These are phyloP conservation scores for Pythium volutum DNA, from an alignment of 352 stramenopile species.

Conservation along the genomic window DNA sequence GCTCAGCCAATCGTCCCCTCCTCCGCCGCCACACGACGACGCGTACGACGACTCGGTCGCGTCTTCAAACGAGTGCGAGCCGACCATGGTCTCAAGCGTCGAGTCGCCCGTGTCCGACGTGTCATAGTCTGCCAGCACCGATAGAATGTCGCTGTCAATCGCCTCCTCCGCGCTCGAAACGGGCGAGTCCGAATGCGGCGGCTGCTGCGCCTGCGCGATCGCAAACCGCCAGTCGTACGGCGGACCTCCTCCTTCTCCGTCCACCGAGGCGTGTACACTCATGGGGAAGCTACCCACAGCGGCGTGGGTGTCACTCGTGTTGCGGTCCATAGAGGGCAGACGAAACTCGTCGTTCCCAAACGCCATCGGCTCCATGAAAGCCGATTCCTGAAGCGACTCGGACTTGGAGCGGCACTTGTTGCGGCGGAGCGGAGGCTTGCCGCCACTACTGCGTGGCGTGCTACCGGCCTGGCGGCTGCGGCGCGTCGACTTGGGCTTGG, in stretches of 20 bases:
- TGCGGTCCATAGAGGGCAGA: constrained; percentile 29
- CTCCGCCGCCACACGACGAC: not conserved
- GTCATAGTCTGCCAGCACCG: constrained; percentile 54
- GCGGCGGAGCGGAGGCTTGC: constrained; percentile 27
- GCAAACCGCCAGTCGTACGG: constrained; percentile 26
- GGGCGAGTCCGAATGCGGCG: constrained; percentile 25
- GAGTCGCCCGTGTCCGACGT: constrained; percentile 35
- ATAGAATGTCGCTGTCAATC: constrained; percentile 78
- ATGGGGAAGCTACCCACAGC: constrained; percentile 21
- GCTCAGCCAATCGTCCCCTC: constrained; percentile 18
- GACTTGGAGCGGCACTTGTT: constrained; percentile 61
- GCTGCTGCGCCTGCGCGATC: constrained; percentile 19
- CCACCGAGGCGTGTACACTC: not conserved
- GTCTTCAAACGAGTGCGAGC: constrained; percentile 7
- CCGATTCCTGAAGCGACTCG: constrained; percentile 36
- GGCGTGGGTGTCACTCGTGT: constrained; percentile 28
- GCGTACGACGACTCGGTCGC: constrained; percentile 6
- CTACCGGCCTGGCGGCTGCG: constrained; percentile 32
- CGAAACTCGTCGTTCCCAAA: constrained; percentile 23
- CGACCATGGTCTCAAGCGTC: constrained; percentile 12
- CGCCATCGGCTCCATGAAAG: constrained; percentile 21
- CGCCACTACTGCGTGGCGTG: constrained; percentile 36
- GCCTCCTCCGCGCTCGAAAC: constrained; percentile 55
- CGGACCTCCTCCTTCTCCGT: too few relatives aligned
- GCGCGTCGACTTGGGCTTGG: constrained; percentile 16